These are phyloP conservation scores for Cupressus sempervirens DNA, from an alignment of 75 land plant genomes.

Conservation along the genomic window DNA sequence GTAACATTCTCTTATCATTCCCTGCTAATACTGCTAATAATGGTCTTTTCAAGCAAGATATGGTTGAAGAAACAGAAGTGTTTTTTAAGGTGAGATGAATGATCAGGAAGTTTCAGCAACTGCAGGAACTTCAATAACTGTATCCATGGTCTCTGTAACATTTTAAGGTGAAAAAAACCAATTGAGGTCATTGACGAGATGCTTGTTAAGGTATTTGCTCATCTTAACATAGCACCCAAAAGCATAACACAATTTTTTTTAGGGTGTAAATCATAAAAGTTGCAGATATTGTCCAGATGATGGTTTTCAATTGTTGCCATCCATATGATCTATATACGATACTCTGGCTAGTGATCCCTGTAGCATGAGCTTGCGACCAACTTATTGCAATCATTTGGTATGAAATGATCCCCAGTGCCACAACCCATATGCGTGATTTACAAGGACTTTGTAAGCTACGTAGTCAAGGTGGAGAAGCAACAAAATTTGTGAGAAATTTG, in stretches of 20 bases:
- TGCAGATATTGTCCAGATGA: slow-evolving; percentile 5
- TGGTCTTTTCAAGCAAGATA: slow-evolving; percentile 32
- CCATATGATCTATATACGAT: slow-evolving; percentile 53
- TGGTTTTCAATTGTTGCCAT: slow-evolving; percentile 4
- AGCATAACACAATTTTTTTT: neutral
- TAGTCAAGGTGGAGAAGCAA: slow-evolving; percentile 57
- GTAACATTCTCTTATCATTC: slow-evolving; percentile 35
- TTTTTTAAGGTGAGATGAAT: slow-evolving; percentile 49
- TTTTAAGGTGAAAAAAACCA: slow-evolving; percentile 3
- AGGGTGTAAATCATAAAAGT: neutral
- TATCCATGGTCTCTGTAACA: slow-evolving; percentile 40
- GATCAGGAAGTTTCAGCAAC: slow-evolving; percentile 41
- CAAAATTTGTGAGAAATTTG: slow-evolving; percentile 55
- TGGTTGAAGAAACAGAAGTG: slow-evolving; percentile 40
- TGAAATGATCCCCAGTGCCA: slow-evolving; percentile 41
- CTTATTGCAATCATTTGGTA: slow-evolving; percentile 36
- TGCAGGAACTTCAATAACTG: slow-evolving; percentile 44
- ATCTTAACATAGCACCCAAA: neutral
- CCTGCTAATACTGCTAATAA: neutral
- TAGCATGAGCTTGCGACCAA: slow-evolving; percentile 36
- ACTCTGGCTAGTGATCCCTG: slow-evolving; percentile 51
- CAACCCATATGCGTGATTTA: slow-evolving; percentile 51
- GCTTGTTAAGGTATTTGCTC: neutral
- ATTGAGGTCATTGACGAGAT: slow-evolving; percentile 7
- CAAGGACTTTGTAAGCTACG: slow-evolving; percentile 55